phyloP scores from a whole-genome alignment of 2,329 filamentous ascomycete genomes.

The Fusarium staphyleae region DNA sequence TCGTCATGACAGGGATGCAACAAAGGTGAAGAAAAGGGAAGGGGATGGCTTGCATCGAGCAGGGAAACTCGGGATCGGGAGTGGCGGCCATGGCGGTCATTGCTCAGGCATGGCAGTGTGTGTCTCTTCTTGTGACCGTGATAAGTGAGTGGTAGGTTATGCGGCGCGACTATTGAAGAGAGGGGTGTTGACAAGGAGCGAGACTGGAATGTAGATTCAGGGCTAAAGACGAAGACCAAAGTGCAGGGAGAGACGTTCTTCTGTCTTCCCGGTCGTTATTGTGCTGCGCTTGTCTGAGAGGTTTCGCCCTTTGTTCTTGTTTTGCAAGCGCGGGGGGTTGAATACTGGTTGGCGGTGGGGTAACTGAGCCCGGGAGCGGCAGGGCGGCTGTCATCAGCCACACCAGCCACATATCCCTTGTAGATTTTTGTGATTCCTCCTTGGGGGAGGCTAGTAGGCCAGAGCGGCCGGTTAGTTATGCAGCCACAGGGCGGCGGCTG shows the following conservation, averaged over 20 bases:
- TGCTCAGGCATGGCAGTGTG: constrained; percentile 10
- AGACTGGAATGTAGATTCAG: constrained; percentile 28
- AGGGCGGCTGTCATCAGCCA: constrained; percentile 19
- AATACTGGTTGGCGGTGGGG: constrained; percentile 31
- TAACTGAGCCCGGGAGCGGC: constrained; percentile 4
- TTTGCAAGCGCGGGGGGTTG: constrained; percentile 23
- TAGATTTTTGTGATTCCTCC: background rate
- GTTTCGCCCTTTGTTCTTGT: constrained; percentile 19
- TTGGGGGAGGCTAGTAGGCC: background rate
- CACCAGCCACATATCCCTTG: constrained; percentile 20
- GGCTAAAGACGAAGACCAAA: background rate
- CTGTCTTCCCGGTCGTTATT: background rate
- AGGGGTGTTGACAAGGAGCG: constrained; percentile 1
- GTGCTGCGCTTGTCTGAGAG: constrained; percentile 15
- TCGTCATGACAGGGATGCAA: constrained; percentile 25
- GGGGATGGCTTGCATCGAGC: constrained; percentile 62
- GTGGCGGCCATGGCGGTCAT: constrained; percentile 50
- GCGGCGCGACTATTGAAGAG: background rate
- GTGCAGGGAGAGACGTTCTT: constrained; percentile 4
- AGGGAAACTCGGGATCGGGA: constrained; percentile 63
- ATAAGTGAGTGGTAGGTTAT: too few species aligned
- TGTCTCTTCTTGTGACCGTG: constrained; percentile 19
- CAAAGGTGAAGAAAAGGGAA: constrained; percentile 6
- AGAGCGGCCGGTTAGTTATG: constrained; percentile 12
- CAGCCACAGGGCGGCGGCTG: constrained; percentile 10